A percentile compares a stretch with the other conserved stretches of the same genome.
phyloP scores from a whole-genome alignment of 495 filamentous ascomycete species.

The Neurospora hispaniola region DNA sequence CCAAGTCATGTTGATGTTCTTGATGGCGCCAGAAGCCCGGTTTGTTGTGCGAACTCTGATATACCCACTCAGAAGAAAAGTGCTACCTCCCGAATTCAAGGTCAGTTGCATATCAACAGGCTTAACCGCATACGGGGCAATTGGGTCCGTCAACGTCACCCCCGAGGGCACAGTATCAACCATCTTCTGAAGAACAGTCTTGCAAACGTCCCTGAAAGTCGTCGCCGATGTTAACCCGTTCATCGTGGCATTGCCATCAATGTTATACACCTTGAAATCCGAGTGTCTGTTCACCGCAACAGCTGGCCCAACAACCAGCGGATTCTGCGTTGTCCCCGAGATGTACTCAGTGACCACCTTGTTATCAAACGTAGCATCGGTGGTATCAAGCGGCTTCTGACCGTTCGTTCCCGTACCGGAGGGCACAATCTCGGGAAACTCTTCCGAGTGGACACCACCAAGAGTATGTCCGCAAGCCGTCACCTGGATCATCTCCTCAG shows the following conservation, averaged over 20 bases:
- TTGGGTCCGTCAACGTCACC: constrained; percentile 39
- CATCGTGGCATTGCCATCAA: constrained; percentile 47
- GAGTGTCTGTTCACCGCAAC: constrained; percentile 32
- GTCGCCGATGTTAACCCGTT: constrained; percentile 30
- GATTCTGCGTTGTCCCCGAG: constrained; percentile 39
- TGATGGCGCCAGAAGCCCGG: constrained; percentile 20
- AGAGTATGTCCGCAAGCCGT: constrained; percentile 53
- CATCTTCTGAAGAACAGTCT: constrained; percentile 45
- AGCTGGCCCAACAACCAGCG: constrained; percentile 40
- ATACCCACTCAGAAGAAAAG: constrained; percentile 28
- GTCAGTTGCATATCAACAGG: constrained; percentile 41
- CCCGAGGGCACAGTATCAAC: constrained; percentile 48
- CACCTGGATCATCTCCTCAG: constrained; percentile 48
- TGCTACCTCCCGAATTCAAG: constrained; percentile 26
- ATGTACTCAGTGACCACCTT: constrained; percentile 47
- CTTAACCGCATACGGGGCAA: constrained; percentile 50
- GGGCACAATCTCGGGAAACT: constrained; percentile 45
- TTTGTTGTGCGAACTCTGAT: constrained; percentile 36
- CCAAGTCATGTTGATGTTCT: constrained; percentile 59
- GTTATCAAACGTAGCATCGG: constrained; percentile 42
- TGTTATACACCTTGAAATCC: constrained; percentile 47
- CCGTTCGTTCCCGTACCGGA: constrained; percentile 36
- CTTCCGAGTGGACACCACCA: constrained; percentile 46
- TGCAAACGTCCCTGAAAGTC: constrained; percentile 38
- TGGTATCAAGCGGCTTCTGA: constrained; percentile 33